Evolutionary conservation across 345 rosid species (phyloP).

Genomic region (Brassica nigra): DNA sequence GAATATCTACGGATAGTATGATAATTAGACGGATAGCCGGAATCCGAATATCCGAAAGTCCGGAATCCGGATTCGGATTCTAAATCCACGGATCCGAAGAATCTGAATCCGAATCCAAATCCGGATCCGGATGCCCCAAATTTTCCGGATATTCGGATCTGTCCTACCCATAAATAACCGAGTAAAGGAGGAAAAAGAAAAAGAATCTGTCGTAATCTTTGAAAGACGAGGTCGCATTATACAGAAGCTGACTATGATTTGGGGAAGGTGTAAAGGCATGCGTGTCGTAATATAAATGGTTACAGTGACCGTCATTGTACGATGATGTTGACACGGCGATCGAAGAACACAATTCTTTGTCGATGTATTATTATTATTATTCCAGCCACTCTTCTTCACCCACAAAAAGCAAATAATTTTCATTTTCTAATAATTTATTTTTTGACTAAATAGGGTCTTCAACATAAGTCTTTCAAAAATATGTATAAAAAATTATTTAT

Average conservation of each 20-base stretch:
- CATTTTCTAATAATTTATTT: neutral
- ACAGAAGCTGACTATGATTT: conserved; percentile 21
- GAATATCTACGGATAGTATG: no score
- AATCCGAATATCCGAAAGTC: no score
- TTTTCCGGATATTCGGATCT: no score
- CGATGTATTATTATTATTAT: conserved; percentile 18
- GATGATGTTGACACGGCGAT: conserved; percentile 32
- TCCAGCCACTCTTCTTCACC: conserved; percentile 22
- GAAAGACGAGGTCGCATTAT: conserved; percentile 24
- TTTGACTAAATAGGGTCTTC: neutral
- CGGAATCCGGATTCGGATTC: no score
- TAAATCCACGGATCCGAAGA: no score
- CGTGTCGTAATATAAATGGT: conserved; percentile 19
- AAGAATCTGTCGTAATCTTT: conserved; percentile 2
- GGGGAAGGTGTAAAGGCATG: neutral
- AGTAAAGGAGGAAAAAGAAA: conserved; percentile 3
- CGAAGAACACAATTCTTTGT: conserved; percentile 28
- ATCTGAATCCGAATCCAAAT: no score
- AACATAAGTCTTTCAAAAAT: neutral
- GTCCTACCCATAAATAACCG: neutral
- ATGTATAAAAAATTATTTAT: no score
- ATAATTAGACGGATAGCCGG: no score
- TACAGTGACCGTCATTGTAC: conserved; percentile 29
- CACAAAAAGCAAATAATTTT: neutral
- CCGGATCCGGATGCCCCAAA: no score